These are phyloP conservation scores for Kodamaea lidongshanica DNA, from an alignment of 805 yeast genomes.

Conservation along the genomic window DNA sequence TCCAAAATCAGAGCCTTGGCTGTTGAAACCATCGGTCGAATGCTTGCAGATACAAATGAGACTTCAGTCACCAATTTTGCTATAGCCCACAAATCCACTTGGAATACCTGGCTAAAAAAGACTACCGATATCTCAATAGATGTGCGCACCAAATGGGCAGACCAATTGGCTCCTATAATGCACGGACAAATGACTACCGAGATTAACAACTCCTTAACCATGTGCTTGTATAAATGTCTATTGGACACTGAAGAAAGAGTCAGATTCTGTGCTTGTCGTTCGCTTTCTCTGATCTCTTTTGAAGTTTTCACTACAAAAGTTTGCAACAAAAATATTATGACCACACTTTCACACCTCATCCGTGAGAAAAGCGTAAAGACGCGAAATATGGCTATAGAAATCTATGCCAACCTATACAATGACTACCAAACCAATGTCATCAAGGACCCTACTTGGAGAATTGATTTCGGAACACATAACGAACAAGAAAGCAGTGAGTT, in stretches of 20 bases:
- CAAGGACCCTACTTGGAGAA: too few relatives aligned
- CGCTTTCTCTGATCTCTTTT: conserved; percentile 44
- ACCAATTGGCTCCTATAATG: conserved; percentile 47
- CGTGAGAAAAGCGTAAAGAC: conserved; percentile 67
- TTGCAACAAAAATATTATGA: conserved; percentile 42
- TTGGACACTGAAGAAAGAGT: conserved; percentile 73
- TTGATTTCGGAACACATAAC: conserved; percentile 26
- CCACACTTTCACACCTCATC: conserved; percentile 53
- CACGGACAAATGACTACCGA: conserved; percentile 40
- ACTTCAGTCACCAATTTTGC: conserved; percentile 54
- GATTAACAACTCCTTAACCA: conserved; percentile 30
- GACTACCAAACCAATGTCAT: conserved; percentile 20
- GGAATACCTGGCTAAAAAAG: conserved; percentile 69
- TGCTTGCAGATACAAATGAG: conserved; percentile 31
- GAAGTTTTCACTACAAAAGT: conserved; percentile 43
- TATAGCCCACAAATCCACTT: conserved; percentile 51
- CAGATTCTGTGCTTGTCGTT: conserved; percentile 52
- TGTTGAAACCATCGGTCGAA: conserved; percentile 64
- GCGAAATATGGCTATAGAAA: conserved; percentile 50
- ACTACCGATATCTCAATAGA: conserved; percentile 58
- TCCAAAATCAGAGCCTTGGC: conserved; percentile 59
- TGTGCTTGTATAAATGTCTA: conserved; percentile 60
- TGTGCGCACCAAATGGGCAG: conserved; percentile 69
- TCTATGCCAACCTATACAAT: conserved; percentile 53
- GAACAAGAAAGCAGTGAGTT: conserved; percentile 20